Evolutionary conservation across 2,329 filamentous ascomycete genomes (phyloP).

Genomic region (Scedosporium dehoogii): DNA sequence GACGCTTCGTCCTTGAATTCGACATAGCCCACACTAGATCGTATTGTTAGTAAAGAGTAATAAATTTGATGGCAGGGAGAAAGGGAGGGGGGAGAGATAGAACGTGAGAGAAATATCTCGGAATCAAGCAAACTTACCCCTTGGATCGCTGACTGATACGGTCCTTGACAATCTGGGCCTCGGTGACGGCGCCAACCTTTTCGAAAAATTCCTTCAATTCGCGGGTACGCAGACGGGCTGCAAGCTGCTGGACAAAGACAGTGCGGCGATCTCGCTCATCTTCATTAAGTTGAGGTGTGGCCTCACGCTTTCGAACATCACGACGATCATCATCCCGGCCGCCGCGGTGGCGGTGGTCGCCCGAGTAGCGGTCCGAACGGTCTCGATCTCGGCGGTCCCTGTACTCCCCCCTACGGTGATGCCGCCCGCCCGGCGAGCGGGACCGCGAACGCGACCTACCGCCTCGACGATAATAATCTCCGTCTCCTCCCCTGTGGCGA

Average conservation of each 20-base stretch:
- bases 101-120: neutral
- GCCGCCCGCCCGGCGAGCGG: slow-evolving; percentile 56
- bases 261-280: slow-evolving; percentile 95
- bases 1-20: slow-evolving; percentile 97
- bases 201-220: slow-evolving; percentile 94
- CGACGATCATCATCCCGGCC: slow-evolving; percentile 27
- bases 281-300: slow-evolving; percentile 70
- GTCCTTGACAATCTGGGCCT: slow-evolving; percentile 98
- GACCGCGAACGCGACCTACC: slow-evolving; percentile 60
- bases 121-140: slow-evolving; percentile 52
- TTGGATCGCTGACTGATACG: slow-evolving; percentile 94
- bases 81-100: neutral
- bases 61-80: neutral
- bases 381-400: slow-evolving; percentile 38
- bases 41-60: slow-evolving; percentile 24
- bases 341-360: slow-evolving; percentile 37
- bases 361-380: slow-evolving; percentile 35
- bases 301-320: slow-evolving; percentile 40
- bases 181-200: slow-evolving; percentile 86
- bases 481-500: slow-evolving; percentile 61
- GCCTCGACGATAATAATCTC: slow-evolving; percentile 55
- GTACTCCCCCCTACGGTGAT: slow-evolving; percentile 43
- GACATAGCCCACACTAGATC: slow-evolving; percentile 85
- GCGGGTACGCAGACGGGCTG: slow-evolving; percentile 81
- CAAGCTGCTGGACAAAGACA: slow-evolving; percentile 96